phyloP scores from a whole-genome alignment of 768 basidiomycete species.

The Boletus huronensis region DNA sequence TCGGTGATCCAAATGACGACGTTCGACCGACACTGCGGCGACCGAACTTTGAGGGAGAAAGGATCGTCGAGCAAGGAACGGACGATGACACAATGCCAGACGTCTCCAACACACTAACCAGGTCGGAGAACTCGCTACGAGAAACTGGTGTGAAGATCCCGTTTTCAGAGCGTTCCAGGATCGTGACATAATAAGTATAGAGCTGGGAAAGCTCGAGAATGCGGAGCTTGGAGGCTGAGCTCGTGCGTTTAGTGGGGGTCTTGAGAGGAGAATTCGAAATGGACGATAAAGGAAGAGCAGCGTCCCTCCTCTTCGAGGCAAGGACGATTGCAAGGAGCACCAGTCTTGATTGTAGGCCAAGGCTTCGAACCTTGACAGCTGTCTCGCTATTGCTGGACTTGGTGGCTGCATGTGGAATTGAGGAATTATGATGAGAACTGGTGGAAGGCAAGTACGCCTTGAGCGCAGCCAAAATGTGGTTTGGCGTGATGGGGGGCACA shows the following conservation, averaged over 20 bases:
- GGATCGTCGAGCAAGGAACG: constrained; percentile 30
- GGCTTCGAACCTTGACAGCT: constrained; percentile 58
- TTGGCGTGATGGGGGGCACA: constrained; percentile 52
- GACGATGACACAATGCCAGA: constrained; percentile 53
- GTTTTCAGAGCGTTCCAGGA: constrained; percentile 55
- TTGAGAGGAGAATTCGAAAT: constrained; percentile 31
- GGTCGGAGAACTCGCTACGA: constrained; percentile 72
- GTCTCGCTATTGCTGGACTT: constrained; percentile 53
- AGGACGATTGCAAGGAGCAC: constrained; percentile 63
- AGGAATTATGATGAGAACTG: constrained; percentile 10
- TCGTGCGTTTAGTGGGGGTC: constrained; percentile 52
- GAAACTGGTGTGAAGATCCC: constrained; percentile 63
- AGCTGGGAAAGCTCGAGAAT: constrained; percentile 59
- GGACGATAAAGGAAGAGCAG: constrained; percentile 50
- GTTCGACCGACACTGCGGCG: constrained; percentile 55
- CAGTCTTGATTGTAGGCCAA: constrained; percentile 73
- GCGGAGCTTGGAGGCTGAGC: constrained; percentile 34
- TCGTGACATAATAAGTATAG: constrained; percentile 57
- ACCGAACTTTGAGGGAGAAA: constrained; percentile 45
- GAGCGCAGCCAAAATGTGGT: constrained; percentile 69
- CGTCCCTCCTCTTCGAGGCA: constrained; percentile 58
- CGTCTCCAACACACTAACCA: constrained; percentile 70
- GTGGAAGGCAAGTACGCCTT: constrained; percentile 61
- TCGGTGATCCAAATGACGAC: constrained; percentile 47
- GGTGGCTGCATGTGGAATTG: constrained; percentile 18